Percentiles rank a stretch among this genome's conserved stretches.
Conservation (phyloP, 2,329 filamentous ascomycete species). For the Calonectria fujianensis region DNA sequence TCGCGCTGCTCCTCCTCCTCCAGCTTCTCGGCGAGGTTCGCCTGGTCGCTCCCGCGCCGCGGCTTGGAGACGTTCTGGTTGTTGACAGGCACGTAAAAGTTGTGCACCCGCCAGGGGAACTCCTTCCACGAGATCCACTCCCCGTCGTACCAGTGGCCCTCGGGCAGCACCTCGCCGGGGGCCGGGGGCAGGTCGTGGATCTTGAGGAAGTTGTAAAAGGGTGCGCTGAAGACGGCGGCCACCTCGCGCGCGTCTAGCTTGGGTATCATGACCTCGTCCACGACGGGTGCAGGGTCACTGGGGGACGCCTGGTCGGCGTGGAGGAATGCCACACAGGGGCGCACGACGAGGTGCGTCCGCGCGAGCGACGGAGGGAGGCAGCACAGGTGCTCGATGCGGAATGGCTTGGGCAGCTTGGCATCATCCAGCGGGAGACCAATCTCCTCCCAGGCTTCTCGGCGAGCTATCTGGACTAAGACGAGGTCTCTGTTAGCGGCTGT, state of each 20-base stretch:
- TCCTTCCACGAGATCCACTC: slow-evolving; percentile 88
- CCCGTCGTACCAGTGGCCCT: slow-evolving; percentile 88
- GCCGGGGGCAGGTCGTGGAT: slow-evolving; percentile 72
- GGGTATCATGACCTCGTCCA: slow-evolving; percentile 84
- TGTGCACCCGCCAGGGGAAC: slow-evolving; percentile 88
- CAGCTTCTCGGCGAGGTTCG: slow-evolving; percentile 64
- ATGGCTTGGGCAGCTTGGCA: slow-evolving; percentile 81
- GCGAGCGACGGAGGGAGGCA: slow-evolving; percentile 86
- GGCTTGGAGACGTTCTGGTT: slow-evolving; percentile 82
- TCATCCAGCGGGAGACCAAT: slow-evolving; percentile 89
- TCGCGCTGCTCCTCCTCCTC: slow-evolving; percentile 68
- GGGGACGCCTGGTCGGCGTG: slow-evolving; percentile 73
- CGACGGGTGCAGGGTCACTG: slow-evolving; percentile 63
- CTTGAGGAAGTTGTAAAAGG: slow-evolving; percentile 88
- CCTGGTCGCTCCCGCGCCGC: slow-evolving; percentile 62
- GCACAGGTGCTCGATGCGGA: slow-evolving; percentile 91
- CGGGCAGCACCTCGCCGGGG: slow-evolving; percentile 62
- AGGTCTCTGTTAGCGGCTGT: background rate
- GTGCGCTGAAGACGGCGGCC: slow-evolving; percentile 93
- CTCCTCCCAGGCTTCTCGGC: slow-evolving; percentile 93
- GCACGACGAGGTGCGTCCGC: slow-evolving; percentile 83
- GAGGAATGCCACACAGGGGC: slow-evolving; percentile 86
- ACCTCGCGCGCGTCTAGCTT: slow-evolving; percentile 92
- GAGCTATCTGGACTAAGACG: slow-evolving; percentile 83
- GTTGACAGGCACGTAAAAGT: slow-evolving; percentile 90